A percentile compares a stretch with the other conserved stretches of the same genome.
phyloP scores from a whole-genome alignment of 1,139 yeast species.

The Yamadazyma epiphylla region DNA sequence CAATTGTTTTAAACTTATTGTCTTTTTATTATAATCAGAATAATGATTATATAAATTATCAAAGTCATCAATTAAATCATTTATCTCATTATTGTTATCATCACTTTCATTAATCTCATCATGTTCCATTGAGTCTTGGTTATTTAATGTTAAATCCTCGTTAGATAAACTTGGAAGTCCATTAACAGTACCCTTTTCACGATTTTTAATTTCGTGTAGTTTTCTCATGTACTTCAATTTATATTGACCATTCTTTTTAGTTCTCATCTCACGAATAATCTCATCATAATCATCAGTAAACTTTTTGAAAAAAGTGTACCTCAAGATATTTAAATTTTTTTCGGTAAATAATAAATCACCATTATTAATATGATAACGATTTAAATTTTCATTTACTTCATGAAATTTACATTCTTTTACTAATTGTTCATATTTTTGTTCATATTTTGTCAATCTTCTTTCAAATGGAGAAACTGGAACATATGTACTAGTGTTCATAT shows the following conservation, averaged over 20 bases:
- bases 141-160: constrained; percentile 6
- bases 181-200: constrained; percentile 4
- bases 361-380: constrained; percentile 10
- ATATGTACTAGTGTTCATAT: constrained; percentile 9
- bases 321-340: constrained; percentile 18
- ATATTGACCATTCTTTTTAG: constrained; percentile 9
- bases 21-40: constrained; percentile 1
- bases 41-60: constrained; percentile 6
- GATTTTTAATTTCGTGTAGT: constrained; percentile 6
- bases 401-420: constrained; percentile 12
- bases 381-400: constrained; percentile 16
- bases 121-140: neutral
- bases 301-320: constrained; percentile 24
- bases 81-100: constrained; percentile 1
- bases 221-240: constrained; percentile 17
- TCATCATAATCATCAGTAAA: constrained; percentile 13
- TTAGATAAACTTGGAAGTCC: constrained; percentile 10
- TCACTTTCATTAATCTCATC: constrained; percentile 4
- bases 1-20: constrained; percentile 9
- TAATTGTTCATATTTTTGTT: constrained; percentile 11
- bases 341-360: constrained; percentile 16
- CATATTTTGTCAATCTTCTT: constrained; percentile 15
- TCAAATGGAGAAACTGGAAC: constrained; percentile 12
- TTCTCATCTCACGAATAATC: constrained; percentile 8
- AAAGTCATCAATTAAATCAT: constrained; percentile 4